Base-by-base conservation (phyloP, 2,329 filamentous ascomycete genomes). In the Cladosporium austrohemisphaericum region DNA sequence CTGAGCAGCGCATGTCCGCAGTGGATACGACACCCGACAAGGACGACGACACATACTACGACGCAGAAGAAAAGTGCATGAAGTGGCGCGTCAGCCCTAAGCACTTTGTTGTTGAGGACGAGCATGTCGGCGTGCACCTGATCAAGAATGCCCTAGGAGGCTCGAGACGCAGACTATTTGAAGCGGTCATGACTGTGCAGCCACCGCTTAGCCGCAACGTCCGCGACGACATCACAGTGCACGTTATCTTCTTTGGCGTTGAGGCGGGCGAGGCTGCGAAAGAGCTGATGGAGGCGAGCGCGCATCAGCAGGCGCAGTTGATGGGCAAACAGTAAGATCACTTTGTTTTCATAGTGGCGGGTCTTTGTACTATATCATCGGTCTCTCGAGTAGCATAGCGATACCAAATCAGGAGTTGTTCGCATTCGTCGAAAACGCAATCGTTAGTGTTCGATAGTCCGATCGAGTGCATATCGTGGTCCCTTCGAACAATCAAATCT, bases 91-190 rank as follows among this genome's bases (percentile, higher is more conserved):
- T 68, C 2, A 67, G 60, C 18, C 68, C 68, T 0, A 63, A 73
- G 56, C 68, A 69, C 53, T 76, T 76, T 49, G 69, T 73, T 9
- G 69, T 74, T 11, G 71, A 77, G 56, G 76, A 79, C 53, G 70
- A 75, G 3, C 76, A 79, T 51, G 76, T 66, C 3, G 76, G 76
- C 0, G 70, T 74, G 3, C 76, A 78, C 63, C 61, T 80, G 13
- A 64, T 74, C 44, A 68, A 73, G 41, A 80, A 80, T 57, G 74
- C 76, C 2, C 65, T 79, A 35, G 77, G 77, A 6, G 77, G 77
- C 0, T n/a, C n/a, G 7, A 72, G 67, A 13, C 55, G 71, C 23
- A 56, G 67, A 26, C 53, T 76, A 25, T 69, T 75, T 10, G 56
- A 65, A 4, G 69, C 68, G 0, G 51, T 73, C 2, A 55, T 73